Percentiles rank a stretch among this genome's conserved stretches.
Conservation (phyloP, 2,329 filamentous ascomycete species). For the Beauveria medogensis region DNA sequence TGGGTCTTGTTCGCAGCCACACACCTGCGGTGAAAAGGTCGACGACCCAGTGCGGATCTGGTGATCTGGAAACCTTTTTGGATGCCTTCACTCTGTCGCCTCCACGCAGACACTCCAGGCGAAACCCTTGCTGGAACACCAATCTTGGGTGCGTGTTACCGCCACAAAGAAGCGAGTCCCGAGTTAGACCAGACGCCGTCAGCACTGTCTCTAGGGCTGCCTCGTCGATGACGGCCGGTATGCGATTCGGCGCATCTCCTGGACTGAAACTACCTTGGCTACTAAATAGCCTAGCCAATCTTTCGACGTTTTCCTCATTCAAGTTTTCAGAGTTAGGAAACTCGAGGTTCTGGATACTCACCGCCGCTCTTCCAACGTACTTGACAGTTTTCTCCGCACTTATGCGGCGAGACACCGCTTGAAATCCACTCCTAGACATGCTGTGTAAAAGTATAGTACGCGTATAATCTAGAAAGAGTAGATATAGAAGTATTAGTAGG, state of each 20-base stretch:
- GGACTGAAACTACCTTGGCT: constrained; percentile 15
- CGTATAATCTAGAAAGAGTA: not conserved
- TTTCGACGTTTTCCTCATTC: constrained; percentile 16
- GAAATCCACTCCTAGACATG: constrained; percentile 2
- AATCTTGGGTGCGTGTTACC: constrained; percentile 11
- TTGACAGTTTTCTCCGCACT: constrained; percentile 17
- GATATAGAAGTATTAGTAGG: not conserved
- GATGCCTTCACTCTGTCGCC: constrained; percentile 15
- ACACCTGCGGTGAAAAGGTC: not conserved
- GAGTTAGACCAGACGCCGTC: constrained; percentile 6
- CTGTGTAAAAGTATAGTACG: not conserved
- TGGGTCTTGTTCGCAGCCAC: not conserved
- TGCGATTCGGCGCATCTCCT: constrained; percentile 21
- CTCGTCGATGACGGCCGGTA: constrained; percentile 22
- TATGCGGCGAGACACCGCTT: not conserved
- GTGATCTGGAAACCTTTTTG: not conserved
- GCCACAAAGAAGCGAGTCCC: not conserved
- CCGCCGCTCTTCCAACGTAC: constrained; percentile 18
- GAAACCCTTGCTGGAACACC: constrained; percentile 14
- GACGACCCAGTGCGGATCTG: not conserved
- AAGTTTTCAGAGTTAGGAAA: constrained; percentile 14
- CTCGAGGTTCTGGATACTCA: constrained; percentile 19
- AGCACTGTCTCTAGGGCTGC: constrained; percentile 18
- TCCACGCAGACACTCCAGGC: constrained; percentile 20
- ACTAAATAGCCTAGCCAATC: constrained; percentile 16